These are phyloP conservation scores for Alternaria viburni DNA, from an alignment of 2,329 filamentous ascomycete genomes.

Conservation along the genomic window DNA sequence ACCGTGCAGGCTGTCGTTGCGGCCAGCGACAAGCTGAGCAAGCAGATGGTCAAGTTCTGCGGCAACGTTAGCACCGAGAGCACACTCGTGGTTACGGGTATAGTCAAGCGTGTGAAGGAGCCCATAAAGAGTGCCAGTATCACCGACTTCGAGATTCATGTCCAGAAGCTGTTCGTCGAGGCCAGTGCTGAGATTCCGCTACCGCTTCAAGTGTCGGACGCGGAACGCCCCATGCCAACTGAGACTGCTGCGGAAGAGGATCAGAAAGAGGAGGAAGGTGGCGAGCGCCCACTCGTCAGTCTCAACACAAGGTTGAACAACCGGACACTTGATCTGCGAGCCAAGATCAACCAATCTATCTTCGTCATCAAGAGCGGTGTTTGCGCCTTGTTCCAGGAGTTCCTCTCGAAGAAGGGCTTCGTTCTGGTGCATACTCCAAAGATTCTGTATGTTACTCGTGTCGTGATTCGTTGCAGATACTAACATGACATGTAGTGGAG, in stretches of 20 bases:
- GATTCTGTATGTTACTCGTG: slow-evolving; percentile 29
- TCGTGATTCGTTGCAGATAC: background rate
- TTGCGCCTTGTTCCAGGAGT: slow-evolving; percentile 75
- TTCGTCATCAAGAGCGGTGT: slow-evolving; percentile 73
- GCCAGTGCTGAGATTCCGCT: slow-evolving; percentile 66
- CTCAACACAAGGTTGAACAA: slow-evolving; percentile 89
- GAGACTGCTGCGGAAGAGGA: slow-evolving; percentile 56
- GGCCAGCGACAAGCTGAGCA: slow-evolving; percentile 67
- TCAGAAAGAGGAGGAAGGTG: slow-evolving; percentile 59
- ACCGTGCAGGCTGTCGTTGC: slow-evolving; percentile 82
- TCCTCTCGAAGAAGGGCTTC: slow-evolving; percentile 76
- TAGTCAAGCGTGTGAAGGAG: slow-evolving; percentile 81
- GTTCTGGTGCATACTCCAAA: slow-evolving; percentile 88
- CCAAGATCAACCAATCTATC: slow-evolving; percentile 88
- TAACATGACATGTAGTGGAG: slow-evolving; percentile 55
- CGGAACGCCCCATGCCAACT: slow-evolving; percentile 56
- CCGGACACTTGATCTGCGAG: slow-evolving; percentile 88
- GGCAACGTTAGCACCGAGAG: slow-evolving; percentile 77
- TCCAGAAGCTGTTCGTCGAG: slow-evolving; percentile 82
- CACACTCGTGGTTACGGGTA: slow-evolving; percentile 80
- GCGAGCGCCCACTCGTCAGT: slow-evolving; percentile 72
- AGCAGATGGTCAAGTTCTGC: slow-evolving; percentile 95
- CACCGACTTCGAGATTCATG: slow-evolving; percentile 82
- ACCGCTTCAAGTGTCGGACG: slow-evolving; percentile 65
- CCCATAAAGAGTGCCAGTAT: slow-evolving; percentile 88